Evolutionary conservation across 2,329 filamentous ascomycete species (phyloP).

Genomic region (Laburnicola sp.): DNA sequence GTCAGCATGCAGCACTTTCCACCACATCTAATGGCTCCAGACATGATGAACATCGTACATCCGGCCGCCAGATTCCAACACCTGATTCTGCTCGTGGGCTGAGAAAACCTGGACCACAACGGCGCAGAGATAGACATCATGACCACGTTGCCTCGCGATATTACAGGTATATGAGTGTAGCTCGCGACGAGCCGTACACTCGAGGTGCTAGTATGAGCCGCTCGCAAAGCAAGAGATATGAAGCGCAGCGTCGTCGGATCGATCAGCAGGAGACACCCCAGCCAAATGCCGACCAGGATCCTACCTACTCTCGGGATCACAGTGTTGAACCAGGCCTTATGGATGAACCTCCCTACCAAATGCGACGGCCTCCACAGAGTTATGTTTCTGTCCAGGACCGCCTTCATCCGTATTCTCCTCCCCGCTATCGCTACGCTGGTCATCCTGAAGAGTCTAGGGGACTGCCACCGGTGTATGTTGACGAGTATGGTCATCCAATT

Average conservation of each 20-base stretch:
- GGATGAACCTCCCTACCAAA: slow-evolving; percentile 30
- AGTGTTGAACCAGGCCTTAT: slow-evolving; percentile 35
- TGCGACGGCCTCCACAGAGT: slow-evolving; percentile 29
- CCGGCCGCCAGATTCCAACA: slow-evolving; percentile 31
- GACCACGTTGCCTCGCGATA: slow-evolving; percentile 41
- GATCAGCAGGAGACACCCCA: slow-evolving; percentile 44
- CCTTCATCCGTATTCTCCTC: slow-evolving; percentile 31
- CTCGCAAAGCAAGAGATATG: slow-evolving; percentile 41
- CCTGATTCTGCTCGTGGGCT: slow-evolving; percentile 28
- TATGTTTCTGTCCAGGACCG: slow-evolving; percentile 43
- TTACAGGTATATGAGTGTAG: slow-evolving; percentile 41
- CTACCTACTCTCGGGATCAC: slow-evolving; percentile 36
- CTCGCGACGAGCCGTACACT: slow-evolving; percentile 40
- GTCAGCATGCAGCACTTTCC: slow-evolving; percentile 30
- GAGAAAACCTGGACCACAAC: slow-evolving; percentile 33
- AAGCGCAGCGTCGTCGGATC: slow-evolving; percentile 41
- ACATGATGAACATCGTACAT: slow-evolving; percentile 31
- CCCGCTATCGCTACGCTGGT: slow-evolving; percentile 32
- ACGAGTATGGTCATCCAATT: slow-evolving; percentile 36
- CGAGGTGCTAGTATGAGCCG: slow-evolving; percentile 41
- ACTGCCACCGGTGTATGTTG: slow-evolving; percentile 34
- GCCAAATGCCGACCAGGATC: slow-evolving; percentile 34
- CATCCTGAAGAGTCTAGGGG: slow-evolving; percentile 28
- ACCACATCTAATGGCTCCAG: slow-evolving; percentile 40
- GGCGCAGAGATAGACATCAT: slow-evolving; percentile 38